Evolutionary conservation across 148 eudicot species (phyloP), one percentile per base, ranked within the genome.

Genomic region (Rhododendron griersonianum): DNA sequence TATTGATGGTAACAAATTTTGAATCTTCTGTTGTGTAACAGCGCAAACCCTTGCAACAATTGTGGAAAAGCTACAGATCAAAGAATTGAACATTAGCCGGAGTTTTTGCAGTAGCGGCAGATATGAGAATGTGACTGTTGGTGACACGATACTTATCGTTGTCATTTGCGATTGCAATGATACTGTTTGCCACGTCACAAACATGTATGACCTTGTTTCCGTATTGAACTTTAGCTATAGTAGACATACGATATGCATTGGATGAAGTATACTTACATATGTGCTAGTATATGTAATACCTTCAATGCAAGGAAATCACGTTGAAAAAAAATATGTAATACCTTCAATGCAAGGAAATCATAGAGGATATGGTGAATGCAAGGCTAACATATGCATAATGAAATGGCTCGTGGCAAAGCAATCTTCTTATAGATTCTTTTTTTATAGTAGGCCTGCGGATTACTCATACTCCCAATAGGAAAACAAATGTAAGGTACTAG

Each of bases 131-230:
- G 83, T 7, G 45, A 71, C 55, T 1, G 2, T 53, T 41, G 35
- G 11, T 11, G 8, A 0, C 25, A 69, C 18, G 7, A 81, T 88
- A 81, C 30, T 88, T 23, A 90, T 89, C 86, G 80, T 89, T 14
- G 90, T 94, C 21, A 88, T 87, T 44, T 94, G 96, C 89, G 71
- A 82, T 89, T 92, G 96, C 87, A 80, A 80, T 80, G 78, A 78
- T 81, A 90, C 88, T 55, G 89, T 87, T 78, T 92, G 95, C 89
- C 96, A 91, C 84, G 84, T 92, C 89, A 92, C 93, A 41, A 82
- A 87, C 86, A 91, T 94, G 95, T 94, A 94, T 71, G 89, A 44
- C 61, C 81, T 84, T 59, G 76, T 30, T 59, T 74, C 35, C 28
- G 21, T n/a, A 11, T 69, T 23, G 2, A 48, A 25, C 67, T 33